phyloP scores from a whole-genome alignment of 371 early-diverging fungal species.

The Saksenaea vasiformis region DNA sequence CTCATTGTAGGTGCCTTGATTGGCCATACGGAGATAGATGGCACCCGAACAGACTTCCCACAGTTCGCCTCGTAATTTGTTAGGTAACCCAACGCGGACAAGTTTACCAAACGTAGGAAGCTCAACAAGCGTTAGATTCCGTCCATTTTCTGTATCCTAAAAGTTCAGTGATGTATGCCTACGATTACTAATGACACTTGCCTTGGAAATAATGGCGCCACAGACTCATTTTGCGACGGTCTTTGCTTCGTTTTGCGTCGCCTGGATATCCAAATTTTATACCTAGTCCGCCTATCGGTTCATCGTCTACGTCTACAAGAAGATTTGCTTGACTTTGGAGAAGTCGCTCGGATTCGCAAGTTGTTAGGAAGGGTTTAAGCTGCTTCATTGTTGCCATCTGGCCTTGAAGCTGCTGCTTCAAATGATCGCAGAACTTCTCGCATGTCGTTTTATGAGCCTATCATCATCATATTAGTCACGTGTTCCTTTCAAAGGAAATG shows the following conservation, averaged over 20 bases:
- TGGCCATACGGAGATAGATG: constrained; percentile 83
- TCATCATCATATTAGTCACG: not conserved
- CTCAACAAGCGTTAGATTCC: constrained; percentile 86
- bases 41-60: constrained; percentile 96
- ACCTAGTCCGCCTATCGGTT: constrained; percentile 74
- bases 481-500: not conserved
- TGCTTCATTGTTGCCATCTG: constrained; percentile 73
- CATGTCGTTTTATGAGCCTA: constrained; percentile 51
- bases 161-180: constrained; percentile 24
- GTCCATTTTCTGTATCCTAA: constrained; percentile 72
- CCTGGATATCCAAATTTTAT: constrained; percentile 84
- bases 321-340: constrained; percentile 40
- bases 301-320: constrained; percentile 48
- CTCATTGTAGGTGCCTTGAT: constrained; percentile 80
- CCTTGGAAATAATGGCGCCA: constrained; percentile 78
- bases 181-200: constrained; percentile 15
- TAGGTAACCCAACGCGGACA: constrained; percentile 91
- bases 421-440: constrained; percentile 57
- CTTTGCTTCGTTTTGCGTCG: constrained; percentile 71
- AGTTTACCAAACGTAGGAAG: constrained; percentile 86
- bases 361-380: constrained; percentile 76
- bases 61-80: constrained; percentile 89
- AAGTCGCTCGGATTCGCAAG: constrained; percentile 77
- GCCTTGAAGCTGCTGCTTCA: constrained; percentile 50
- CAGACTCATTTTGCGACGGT: constrained; percentile 74